Conservation (phyloP, 2,329 filamentous ascomycete genomes). For the Talaromyces sp. region DNA sequence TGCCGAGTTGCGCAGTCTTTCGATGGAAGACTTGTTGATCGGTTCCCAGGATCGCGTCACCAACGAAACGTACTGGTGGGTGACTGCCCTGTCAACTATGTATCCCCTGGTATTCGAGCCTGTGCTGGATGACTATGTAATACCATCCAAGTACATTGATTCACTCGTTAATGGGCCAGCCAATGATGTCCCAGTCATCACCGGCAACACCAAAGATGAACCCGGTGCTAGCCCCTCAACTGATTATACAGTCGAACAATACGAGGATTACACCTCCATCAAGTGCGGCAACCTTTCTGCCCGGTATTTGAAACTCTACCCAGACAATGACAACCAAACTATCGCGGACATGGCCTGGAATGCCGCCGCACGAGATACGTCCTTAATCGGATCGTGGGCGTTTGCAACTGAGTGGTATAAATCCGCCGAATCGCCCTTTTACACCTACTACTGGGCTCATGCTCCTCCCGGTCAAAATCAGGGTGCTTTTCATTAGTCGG, state of each 20-base stretch:
- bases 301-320: conserved; percentile 25
- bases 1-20: conserved; percentile 32
- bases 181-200: conserved; percentile 31
- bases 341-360: conserved; percentile 20
- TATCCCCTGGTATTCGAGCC: conserved; percentile 27
- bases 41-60: conserved; percentile 22
- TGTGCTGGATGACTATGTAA: conserved; percentile 19
- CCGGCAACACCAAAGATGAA: conserved; percentile 31
- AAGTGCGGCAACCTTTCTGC: conserved; percentile 27
- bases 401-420: conserved; percentile 24
- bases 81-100: conserved; percentile 21
- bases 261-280: conserved; percentile 19
- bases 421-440: conserved; percentile 20
- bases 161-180: conserved; percentile 20
- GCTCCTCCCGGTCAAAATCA: conserved; percentile 28
- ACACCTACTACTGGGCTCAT: conserved; percentile 33
- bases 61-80: conserved; percentile 20
- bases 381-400: conserved; percentile 21
- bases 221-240: conserved; percentile 19
- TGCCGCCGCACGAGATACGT: conserved; percentile 21
- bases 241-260: conserved; percentile 21
- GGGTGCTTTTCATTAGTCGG: conserved; percentile 33
- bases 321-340: conserved; percentile 16
- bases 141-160: conserved; percentile 22
- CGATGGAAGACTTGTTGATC: conserved; percentile 15